phyloP scores from a whole-genome alignment of 2,329 filamentous ascomycete species.

The Alternaria longipes region DNA sequence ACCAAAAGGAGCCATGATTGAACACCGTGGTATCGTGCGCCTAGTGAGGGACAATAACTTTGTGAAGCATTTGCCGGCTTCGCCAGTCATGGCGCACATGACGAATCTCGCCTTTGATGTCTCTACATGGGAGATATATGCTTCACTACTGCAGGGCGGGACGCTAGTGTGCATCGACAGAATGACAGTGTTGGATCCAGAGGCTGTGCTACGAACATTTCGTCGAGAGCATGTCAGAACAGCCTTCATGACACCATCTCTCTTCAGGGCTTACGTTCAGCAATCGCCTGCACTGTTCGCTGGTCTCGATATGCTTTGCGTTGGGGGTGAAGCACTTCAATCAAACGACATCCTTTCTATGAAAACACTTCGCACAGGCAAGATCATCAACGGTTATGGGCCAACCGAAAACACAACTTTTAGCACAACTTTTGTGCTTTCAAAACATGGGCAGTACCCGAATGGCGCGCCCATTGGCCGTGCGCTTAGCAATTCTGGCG shows the following conservation, averaged over 20 bases:
- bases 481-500: neutral
- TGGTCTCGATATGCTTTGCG: neutral
- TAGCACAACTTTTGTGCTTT: slow-evolving; percentile 56
- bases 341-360: no score
- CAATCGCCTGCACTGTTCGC: neutral
- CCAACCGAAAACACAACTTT: slow-evolving; percentile 26
- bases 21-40: slow-evolving; percentile 53
- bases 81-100: neutral
- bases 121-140: neutral
- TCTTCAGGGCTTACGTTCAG: neutral
- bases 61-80: no score
- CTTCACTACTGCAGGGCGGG: neutral
- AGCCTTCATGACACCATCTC: slow-evolving; percentile 19
- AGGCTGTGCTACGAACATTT: neutral
- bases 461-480: slow-evolving; percentile 29
- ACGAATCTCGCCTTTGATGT: neutral
- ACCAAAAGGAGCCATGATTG: slow-evolving; percentile 68
- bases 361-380: slow-evolving; percentile 2
- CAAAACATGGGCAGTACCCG: slow-evolving; percentile 1
- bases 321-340: slow-evolving; percentile 1
- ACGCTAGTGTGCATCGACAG: neutral
- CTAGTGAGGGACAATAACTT: neutral
- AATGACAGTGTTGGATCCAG: neutral
- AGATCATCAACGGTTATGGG: slow-evolving; percentile 27
- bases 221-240: neutral